Base-by-base conservation (phyloP, 371 early-diverging fungal species). In the Apophysomyces ossiformis region DNA sequence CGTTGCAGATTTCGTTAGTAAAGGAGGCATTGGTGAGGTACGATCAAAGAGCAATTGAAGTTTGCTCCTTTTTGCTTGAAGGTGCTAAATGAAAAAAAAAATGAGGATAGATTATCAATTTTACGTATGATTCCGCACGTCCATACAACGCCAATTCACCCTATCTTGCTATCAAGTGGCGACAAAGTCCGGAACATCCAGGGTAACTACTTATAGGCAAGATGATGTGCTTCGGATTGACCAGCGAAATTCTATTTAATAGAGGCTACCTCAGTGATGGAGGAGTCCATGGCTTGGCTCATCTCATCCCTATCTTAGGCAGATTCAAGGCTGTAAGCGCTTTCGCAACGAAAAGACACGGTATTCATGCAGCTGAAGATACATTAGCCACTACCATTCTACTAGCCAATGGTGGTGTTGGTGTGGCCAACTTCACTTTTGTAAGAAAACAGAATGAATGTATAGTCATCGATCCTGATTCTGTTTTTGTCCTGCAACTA, bases 221-320 rank as follows among this genome's bases (percentile, higher is more conserved):
- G 9, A 21, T 2, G 32, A 26, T 26, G 32, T 26, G 32, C 32
- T 26, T 26, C 3, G 32, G 32, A 26, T 26, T 26, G 32, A 26
- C 3, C 32, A 26, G 32, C 32, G 32, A 26, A 26, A 26, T 26
- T 26, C 32, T 2, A 26, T 26, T 26, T 26, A 63, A 18, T 66
- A 81, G 82, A n/a, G 83, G 83, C 1, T 83, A 83, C 60, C 68
- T 83, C 12, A 80, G 80, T 62, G 81, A 83, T 66, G 83, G 83
- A 7, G 75, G 79, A 64, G 83, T 80, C 6, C 83, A 83, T 62
- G 79, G 80, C 54, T 70, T 83, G 74, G 77, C 77, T n/a, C 80
- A 79, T 57, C 61, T 83, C 37, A 56, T 79, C 5, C 77, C 74
- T 35, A 76, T 81, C n/a, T 59, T 83, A 8, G 83, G 83, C n/a